Percentiles rank a stretch among this genome's conserved stretches.
Evolutionary conservation across 1,139 yeast species (phyloP).

Genomic region (Blastobotrys indianensis): DNA sequence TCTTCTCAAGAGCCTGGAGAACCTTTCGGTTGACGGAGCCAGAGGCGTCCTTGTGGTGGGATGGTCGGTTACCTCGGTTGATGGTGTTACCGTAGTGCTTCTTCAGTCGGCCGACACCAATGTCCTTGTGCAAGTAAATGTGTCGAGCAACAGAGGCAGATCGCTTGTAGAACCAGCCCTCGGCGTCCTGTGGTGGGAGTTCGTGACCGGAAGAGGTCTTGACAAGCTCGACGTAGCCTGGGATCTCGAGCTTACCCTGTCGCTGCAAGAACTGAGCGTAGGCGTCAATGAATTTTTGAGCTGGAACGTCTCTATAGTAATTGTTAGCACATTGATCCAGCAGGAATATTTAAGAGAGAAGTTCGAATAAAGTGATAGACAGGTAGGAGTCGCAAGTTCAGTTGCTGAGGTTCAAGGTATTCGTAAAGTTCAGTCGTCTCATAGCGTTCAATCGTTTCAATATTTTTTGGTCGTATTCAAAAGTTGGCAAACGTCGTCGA

Average conservation of each 20-base stretch:
- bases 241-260: constrained; percentile 99
- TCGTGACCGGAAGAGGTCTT: constrained; percentile 99
- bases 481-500: background rate
- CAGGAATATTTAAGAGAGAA: no score
- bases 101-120: constrained; percentile 99
- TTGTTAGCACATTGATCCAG: background rate
- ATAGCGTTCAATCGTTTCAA: no score
- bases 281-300: constrained; percentile 99
- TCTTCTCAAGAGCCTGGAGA: constrained; percentile 96
- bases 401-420: no score
- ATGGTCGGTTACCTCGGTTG: constrained; percentile 99
- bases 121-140: constrained; percentile 98
- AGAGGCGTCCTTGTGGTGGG: constrained; percentile 98
- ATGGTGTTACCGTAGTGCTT: constrained; percentile 98
- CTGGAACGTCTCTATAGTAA: constrained; percentile 83
- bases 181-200: constrained; percentile 99
- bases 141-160: constrained; percentile 99
- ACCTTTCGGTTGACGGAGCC: constrained; percentile 99
- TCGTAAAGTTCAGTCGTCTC: no score
- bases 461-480: no score
- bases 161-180: constrained; percentile 99
- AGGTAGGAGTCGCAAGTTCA: no score
- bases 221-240: constrained; percentile 99
- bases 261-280: constrained; percentile 99
- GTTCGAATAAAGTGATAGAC: no score